phyloP scores from a whole-genome alignment of 768 basidiomycete species.

The Boletus vermiculosoides region DNA sequence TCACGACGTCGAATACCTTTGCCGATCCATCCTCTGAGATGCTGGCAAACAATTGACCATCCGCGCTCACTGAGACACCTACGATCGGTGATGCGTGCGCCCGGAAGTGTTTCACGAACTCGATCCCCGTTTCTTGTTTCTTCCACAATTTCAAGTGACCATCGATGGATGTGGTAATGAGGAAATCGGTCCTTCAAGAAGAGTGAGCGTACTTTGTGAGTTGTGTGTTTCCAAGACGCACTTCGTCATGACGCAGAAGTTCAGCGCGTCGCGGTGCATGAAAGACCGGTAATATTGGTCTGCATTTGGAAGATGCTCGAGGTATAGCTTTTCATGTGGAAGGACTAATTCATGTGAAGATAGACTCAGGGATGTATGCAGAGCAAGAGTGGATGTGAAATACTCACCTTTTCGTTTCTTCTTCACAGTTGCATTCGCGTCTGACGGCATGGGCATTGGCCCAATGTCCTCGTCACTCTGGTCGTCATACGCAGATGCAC shows the following conservation, averaged over 20 bases:
- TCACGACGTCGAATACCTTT: conserved; percentile 96
- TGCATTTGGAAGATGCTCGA: conserved; percentile 87
- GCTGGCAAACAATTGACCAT: conserved; percentile 90
- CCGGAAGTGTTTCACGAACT: conserved; percentile 98
- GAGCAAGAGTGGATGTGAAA: conserved; percentile 9
- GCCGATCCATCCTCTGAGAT: conserved; percentile 89
- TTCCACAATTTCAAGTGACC: conserved; percentile 99
- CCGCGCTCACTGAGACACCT: conserved; percentile 81
- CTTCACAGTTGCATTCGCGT: conserved; percentile 42
- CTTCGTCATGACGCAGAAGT: conserved; percentile 88
- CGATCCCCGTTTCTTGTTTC: conserved; percentile 93
- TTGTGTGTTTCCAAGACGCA: conserved; percentile 34
- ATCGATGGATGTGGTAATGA: conserved; percentile 93
- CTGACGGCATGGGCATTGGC: conserved; percentile 75
- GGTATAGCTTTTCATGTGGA: conserved; percentile 88
- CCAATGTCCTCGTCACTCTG: conserved; percentile 79
- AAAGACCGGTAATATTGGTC: conserved; percentile 97
- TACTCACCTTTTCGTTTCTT: conserved; percentile 83
- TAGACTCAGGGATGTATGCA: background rate
- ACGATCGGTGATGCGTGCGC: conserved; percentile 82
- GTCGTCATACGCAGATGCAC: conserved; percentile 31
- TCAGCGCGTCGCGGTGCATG: conserved; percentile 94
- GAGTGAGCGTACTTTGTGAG: conserved; percentile 5
- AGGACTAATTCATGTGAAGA: conserved; percentile 56
- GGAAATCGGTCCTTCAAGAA: conserved; percentile 74